Evolutionary conservation across 495 filamentous ascomycete genomes (phyloP).

Genomic region (Poronia punctata): DNA sequence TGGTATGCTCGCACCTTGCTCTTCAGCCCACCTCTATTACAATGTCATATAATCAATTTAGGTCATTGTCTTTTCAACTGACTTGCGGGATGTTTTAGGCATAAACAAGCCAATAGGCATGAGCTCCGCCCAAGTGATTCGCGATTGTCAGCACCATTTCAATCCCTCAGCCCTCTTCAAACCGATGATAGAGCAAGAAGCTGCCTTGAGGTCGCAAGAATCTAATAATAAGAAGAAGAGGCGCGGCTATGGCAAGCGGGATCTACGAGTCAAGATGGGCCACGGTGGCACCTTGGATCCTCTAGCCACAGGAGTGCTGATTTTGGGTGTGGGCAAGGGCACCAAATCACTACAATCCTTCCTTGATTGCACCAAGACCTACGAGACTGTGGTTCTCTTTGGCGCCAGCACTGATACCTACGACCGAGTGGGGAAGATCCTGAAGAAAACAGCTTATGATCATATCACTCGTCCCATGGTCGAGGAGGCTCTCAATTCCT

Average conservation of each 20-base stretch:
- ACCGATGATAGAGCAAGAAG: conserved; percentile 62
- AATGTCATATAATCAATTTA: not conserved
- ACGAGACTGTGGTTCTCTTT: conserved; percentile 83
- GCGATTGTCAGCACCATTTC: conserved; percentile 74
- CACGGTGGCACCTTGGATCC: conserved; percentile 96
- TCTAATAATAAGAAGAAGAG: conserved; percentile 47
- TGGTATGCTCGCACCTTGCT: conserved; percentile 38
- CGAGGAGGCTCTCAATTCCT: conserved; percentile 65
- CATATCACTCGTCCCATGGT: conserved; percentile 73
- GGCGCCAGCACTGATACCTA: conserved; percentile 91
- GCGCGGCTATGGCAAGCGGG: conserved; percentile 42
- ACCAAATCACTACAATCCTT: conserved; percentile 77
- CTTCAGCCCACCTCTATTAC: not conserved
- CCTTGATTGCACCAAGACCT: conserved; percentile 81
- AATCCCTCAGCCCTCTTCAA: conserved; percentile 70
- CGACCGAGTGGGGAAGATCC: conserved; percentile 74
- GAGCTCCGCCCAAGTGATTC: conserved; percentile 81
- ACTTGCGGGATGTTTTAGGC: conserved; percentile 56
- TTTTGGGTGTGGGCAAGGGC: conserved; percentile 78
- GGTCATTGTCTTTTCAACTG: not conserved
- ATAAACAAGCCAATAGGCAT: conserved; percentile 86
- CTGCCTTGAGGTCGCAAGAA: conserved; percentile 42
- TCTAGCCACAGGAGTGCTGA: conserved; percentile 84
- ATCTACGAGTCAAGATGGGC: conserved; percentile 79
- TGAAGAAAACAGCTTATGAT: conserved; percentile 62